Percentiles rank a stretch among this genome's conserved stretches.
These are phyloP conservation scores for Aureobasidium sp. DNA, from an alignment of 2,329 filamentous ascomycete species.

Conservation along the genomic window DNA sequence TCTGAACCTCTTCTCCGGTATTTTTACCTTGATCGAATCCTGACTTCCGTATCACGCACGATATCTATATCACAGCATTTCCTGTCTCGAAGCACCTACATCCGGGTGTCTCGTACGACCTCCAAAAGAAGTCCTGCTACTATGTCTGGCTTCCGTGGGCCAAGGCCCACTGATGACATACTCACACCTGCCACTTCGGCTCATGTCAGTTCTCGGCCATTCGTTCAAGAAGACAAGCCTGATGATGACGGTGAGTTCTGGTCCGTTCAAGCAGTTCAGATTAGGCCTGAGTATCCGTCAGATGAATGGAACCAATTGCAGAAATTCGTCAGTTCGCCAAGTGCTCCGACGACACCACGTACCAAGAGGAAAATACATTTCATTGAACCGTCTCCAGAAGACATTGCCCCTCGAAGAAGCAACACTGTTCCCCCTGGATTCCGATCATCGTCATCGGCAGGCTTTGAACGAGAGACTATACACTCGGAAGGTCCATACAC, in stretches of 20 bases:
- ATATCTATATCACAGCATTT: background rate
- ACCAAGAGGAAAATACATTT: constrained; percentile 20
- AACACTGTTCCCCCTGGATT: constrained; percentile 5
- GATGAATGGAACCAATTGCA: background rate
- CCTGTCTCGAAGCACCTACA: background rate
- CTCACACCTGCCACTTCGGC: background rate
- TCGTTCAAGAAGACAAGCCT: background rate
- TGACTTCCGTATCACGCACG: background rate
- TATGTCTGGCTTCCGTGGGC: background rate
- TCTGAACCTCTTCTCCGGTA: background rate
- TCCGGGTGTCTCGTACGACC: background rate
- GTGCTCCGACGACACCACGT: constrained; percentile 5
- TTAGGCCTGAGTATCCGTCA: background rate
- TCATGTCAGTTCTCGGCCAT: background rate
- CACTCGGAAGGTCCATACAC: background rate
- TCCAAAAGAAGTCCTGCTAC: background rate
- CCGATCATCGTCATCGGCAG: background rate
- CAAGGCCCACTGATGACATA: background rate
- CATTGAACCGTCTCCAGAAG: constrained; percentile 14
- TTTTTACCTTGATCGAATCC: background rate
- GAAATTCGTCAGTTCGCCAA: background rate
- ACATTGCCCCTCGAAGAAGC: constrained; percentile 12
- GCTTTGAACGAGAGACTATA: background rate
- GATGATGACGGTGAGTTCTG: background rate
- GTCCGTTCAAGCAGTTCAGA: background rate